Conservation (phyloP, 2,329 filamentous ascomycete species). For the Fusarium verrucosum region DNA sequence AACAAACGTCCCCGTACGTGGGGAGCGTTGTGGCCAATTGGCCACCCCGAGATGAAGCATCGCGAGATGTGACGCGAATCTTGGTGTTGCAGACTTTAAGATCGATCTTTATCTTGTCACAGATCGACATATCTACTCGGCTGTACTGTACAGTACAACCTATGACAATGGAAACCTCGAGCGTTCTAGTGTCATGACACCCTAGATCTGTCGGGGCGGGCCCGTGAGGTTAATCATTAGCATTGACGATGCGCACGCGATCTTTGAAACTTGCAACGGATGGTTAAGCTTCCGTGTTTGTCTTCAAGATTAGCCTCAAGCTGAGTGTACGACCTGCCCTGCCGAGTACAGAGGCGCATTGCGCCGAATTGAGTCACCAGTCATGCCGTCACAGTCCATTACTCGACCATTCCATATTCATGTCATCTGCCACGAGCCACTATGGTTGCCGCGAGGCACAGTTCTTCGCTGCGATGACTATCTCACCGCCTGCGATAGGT, state of each 20-base stretch:
- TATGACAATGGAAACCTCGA: not conserved
- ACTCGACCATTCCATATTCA: not conserved
- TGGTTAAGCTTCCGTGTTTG: conserved; percentile 4
- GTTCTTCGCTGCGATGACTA: not conserved
- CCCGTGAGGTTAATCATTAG: conserved; percentile 1
- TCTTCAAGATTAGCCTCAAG: not conserved
- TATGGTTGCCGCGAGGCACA: not conserved
- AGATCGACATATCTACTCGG: not conserved
- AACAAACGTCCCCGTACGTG: not conserved
- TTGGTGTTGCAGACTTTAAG: conserved; percentile 3
- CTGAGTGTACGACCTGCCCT: not conserved
- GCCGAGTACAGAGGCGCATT: not conserved
- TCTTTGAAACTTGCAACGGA: conserved; percentile 1
- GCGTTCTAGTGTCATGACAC: not conserved
- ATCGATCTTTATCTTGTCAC: conserved; percentile 10
- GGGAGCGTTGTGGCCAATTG: not conserved
- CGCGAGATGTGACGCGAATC: conserved; percentile 1
- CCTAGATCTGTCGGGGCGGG: not conserved
- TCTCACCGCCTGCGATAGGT: not conserved
- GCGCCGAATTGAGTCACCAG: not conserved
- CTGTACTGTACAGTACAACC: not conserved
- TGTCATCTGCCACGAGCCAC: not conserved
- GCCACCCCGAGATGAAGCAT: not conserved
- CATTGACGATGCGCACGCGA: not conserved
- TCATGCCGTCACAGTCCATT: not conserved